Conservation (phyloP, 805 yeast species). For the Metschnikowia orientalis region DNA sequence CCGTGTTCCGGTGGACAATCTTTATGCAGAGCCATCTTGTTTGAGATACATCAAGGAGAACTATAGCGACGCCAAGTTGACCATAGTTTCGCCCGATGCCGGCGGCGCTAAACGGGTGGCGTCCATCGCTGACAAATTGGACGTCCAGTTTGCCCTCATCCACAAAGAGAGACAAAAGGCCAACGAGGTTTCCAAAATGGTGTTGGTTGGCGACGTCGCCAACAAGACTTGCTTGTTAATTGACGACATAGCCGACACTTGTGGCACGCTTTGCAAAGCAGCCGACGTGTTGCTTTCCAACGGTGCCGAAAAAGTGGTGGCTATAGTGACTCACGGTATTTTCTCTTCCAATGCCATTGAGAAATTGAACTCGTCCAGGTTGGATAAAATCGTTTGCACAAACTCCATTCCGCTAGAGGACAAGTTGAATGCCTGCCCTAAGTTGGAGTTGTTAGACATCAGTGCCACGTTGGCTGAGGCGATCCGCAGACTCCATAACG, state of each 20-base stretch:
- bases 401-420: constrained; percentile 85
- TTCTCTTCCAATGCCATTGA: constrained; percentile 80
- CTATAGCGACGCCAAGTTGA: constrained; percentile 47
- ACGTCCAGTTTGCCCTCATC: constrained; percentile 88
- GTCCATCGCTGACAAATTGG: constrained; percentile 84
- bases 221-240: constrained; percentile 79
- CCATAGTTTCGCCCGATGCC: constrained; percentile 95
- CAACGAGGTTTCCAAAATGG: constrained; percentile 93
- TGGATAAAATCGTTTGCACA: constrained; percentile 79
- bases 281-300: constrained; percentile 78
- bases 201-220: constrained; percentile 89
- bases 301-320: constrained; percentile 81
- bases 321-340: constrained; percentile 94
- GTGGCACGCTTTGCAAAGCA: constrained; percentile 94
- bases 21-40: constrained; percentile 92
- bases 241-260: constrained; percentile 98
- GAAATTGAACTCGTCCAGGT: constrained; percentile 61
- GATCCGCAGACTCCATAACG: constrained; percentile 89
- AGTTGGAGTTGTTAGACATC: constrained; percentile 78
- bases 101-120: constrained; percentile 99
- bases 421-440: constrained; percentile 54
- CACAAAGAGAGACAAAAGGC: constrained; percentile 96
- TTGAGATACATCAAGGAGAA: constrained; percentile 73
- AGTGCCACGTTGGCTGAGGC: constrained; percentile 89
- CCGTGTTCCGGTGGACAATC: constrained; percentile 90